Base-by-base conservation (phyloP, 2,329 filamentous ascomycete species). In the Ophiocordyceps camponoti-saundersi region DNA sequence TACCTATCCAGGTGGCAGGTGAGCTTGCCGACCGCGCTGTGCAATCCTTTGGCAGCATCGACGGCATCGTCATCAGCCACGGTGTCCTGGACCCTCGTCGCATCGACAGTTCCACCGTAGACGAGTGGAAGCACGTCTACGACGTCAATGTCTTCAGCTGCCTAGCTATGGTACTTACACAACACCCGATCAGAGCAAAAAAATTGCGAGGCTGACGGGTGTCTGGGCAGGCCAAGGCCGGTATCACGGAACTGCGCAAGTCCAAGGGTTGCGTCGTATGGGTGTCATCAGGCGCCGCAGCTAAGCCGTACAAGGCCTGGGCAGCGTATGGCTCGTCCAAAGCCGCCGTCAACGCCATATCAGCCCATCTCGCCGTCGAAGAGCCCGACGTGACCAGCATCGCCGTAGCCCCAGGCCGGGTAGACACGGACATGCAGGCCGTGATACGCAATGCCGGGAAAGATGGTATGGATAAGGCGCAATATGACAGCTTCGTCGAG, bases 361-460 rank as follows among this genome's bases (percentile, higher is more conserved):
- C 80, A 1, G 65, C 73, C 41, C 86, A 89, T 34, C 63, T 95
- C 34, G 77, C 77, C 0, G 71, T 72, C 1, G 89, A 95, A 59
- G 89, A 95, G 61, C 79, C 82, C 1, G 71, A 80, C 15, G 78
- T 95, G 42, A 84, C 76, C 0, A 80, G 77, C 13, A 65, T 95
- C 0, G 72, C 85, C 0, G 68, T 95, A 32, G 72, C 80, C 4
- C 89, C 89, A 0, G 89, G 89, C 2, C 78, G 85, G 43, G 82
- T 93, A 8, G 84, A 95, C 58, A 95, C 89, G 0, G 82, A 82
- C 46, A 95, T 95, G 89, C 89, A 95, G 61, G 72, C 72, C n/a
- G 75, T 83, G 48, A 75, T 98, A 48, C 72, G 92, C 45, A 80
- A 88, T 44, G 60, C 65, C 3, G 74, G 71, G 42, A 61, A 64